Percentiles rank a stretch among this genome's conserved stretches.
Conservation (phyloP, 1,284 basidiomycete genomes). For the Papiliotrema laurentii region DNA sequence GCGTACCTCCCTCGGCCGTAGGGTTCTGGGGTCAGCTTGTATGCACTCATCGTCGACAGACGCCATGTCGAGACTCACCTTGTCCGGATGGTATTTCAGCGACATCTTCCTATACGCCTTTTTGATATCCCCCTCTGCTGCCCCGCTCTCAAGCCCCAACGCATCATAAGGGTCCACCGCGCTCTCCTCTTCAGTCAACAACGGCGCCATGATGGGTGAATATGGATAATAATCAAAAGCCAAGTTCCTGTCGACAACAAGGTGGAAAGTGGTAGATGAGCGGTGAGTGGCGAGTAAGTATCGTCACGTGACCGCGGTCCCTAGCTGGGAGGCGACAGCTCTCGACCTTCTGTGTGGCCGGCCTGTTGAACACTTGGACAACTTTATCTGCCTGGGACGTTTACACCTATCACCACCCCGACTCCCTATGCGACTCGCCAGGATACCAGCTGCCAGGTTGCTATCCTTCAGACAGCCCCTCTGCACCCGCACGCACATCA, state of each 20-base stretch:
- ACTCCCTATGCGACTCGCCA: too few species aligned
- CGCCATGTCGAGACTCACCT: constrained; percentile 57
- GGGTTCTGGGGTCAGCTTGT: too few species aligned
- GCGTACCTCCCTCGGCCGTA: too few species aligned
- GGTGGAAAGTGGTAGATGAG: too few species aligned
- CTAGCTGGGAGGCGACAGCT: too few species aligned
- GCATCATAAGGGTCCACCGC: constrained; percentile 68
- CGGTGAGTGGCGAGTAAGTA: neutral
- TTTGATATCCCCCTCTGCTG: constrained; percentile 76
- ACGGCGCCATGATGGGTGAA: constrained; percentile 27
- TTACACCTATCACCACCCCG: too few species aligned
- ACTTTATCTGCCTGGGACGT: too few species aligned
- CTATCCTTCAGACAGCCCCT: neutral
- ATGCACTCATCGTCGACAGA: too few species aligned
- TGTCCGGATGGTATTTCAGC: constrained; percentile 82
- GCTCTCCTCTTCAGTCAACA: constrained; percentile 45
- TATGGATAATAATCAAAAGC: neutral
- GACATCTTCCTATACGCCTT: constrained; percentile 77
- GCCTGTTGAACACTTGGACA: too few species aligned
- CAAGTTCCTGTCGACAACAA: too few species aligned
- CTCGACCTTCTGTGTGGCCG: too few species aligned
- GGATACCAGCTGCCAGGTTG: too few species aligned
- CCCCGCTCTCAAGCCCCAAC: constrained; percentile 61
- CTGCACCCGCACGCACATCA: neutral
- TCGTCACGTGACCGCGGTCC: neutral